A percentile compares a stretch with the other conserved stretches of the same genome.
Conservation (phyloP, 2,329 filamentous ascomycete species). For the Ophiostoma fasciatum region DNA sequence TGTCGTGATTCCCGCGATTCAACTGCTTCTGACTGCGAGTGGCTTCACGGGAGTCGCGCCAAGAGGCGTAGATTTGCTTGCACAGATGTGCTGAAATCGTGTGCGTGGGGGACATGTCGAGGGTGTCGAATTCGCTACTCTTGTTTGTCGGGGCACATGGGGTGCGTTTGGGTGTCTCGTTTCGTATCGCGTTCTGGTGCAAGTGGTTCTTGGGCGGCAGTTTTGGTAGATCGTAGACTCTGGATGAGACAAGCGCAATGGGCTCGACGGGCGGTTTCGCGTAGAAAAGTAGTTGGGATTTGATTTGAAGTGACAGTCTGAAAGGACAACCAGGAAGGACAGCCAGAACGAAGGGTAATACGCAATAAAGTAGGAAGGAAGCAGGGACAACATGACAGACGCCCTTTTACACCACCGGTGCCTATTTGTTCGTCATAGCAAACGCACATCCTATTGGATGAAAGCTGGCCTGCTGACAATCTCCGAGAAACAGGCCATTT, state of each 20-base stretch:
- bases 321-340: no score
- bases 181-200: no score
- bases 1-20: not conserved
- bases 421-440: constrained; percentile 6
- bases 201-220: no score
- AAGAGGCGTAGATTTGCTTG: constrained; percentile 46
- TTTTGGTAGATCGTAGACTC: no score
- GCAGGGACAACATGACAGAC: not conserved
- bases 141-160: no score
- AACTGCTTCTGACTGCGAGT: constrained; percentile 16
- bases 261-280: no score
- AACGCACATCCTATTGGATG: not conserved
- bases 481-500: constrained; percentile 6
- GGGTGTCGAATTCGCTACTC: constrained; percentile 10
- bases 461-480: constrained; percentile 3
- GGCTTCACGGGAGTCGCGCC: constrained; percentile 33
- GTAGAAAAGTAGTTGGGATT: no score
- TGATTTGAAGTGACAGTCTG: no score
- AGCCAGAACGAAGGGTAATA: not conserved
- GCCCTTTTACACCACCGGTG: constrained; percentile 2
- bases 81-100: constrained; percentile 47
- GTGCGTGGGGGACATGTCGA: constrained; percentile 40
- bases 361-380: not conserved
- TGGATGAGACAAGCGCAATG: no score
- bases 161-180: no score